Evolutionary conservation across 2,329 filamentous ascomycete genomes (phyloP).

Genomic region (Gremmenia infestans): DNA sequence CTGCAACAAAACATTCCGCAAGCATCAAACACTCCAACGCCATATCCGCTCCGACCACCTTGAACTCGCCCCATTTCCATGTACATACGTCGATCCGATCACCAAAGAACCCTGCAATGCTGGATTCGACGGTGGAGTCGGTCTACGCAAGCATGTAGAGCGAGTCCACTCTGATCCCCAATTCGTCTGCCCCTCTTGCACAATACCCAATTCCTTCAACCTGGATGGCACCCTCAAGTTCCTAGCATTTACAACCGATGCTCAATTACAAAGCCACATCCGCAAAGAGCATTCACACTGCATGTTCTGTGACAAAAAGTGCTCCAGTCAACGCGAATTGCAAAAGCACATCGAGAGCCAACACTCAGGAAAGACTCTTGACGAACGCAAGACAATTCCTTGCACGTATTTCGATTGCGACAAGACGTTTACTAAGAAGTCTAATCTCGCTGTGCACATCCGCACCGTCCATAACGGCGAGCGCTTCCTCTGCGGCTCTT

Average conservation of each 20-base stretch:
- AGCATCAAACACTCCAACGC: slow-evolving; percentile 77
- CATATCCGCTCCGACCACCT: slow-evolving; percentile 77
- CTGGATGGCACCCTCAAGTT: slow-evolving; percentile 37
- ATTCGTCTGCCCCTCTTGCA: slow-evolving; percentile 76
- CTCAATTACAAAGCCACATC: slow-evolving; percentile 68
- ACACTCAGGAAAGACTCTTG: slow-evolving; percentile 59
- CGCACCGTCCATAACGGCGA: slow-evolving; percentile 71
- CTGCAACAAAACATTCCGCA: slow-evolving; percentile 77
- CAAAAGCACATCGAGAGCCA: slow-evolving; percentile 73
- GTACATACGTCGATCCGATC: slow-evolving; percentile 50
- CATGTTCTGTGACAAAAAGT: slow-evolving; percentile 66
- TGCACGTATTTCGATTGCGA: slow-evolving; percentile 67
- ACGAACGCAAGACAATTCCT: slow-evolving; percentile 58
- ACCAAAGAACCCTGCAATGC: slow-evolving; percentile 55
- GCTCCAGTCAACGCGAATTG: slow-evolving; percentile 60
- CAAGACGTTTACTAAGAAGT: slow-evolving; percentile 74
- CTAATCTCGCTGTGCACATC: slow-evolving; percentile 79
- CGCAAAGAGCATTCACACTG: slow-evolving; percentile 70
- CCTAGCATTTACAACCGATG: slow-evolving; percentile 66
- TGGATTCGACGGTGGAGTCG: slow-evolving; percentile 68
- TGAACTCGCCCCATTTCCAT: slow-evolving; percentile 65
- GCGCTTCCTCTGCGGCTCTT: slow-evolving; percentile 73
- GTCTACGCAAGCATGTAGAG: slow-evolving; percentile 66
- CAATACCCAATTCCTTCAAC: slow-evolving; percentile 28
- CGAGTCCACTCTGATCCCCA: slow-evolving; percentile 64